A percentile compares a stretch with the other conserved stretches of the same genome.
These are phyloP conservation scores for Debaryomyces castellii DNA, from an alignment of 805 yeast species.

Conservation along the genomic window DNA sequence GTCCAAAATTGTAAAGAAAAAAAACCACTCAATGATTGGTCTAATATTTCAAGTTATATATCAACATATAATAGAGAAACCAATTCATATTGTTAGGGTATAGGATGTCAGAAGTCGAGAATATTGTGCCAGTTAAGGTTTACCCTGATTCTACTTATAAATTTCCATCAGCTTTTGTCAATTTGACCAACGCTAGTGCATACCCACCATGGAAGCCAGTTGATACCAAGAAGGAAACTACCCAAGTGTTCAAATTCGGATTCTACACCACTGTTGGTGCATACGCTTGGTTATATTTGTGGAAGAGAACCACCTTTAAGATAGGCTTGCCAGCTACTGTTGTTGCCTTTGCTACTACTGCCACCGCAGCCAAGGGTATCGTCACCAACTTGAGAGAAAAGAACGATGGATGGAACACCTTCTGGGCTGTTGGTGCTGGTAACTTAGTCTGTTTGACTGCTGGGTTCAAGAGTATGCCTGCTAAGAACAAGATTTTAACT, in stretches of 20 bases:
- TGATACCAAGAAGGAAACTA: constrained; percentile 52
- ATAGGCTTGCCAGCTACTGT: constrained; percentile 39
- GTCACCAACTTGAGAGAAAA: constrained; percentile 60
- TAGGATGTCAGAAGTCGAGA: constrained; percentile 11
- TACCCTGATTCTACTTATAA: constrained; percentile 40
- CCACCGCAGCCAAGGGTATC: constrained; percentile 48
- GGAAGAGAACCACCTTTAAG: constrained; percentile 45
- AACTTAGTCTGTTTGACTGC: constrained; percentile 47
- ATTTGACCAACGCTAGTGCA: constrained; percentile 35
- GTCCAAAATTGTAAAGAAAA: constrained; percentile 1
- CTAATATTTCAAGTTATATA: neutral
- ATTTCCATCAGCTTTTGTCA: constrained; percentile 43
- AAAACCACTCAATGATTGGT: constrained; percentile 1
- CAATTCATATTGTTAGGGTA: neutral
- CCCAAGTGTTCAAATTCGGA: constrained; percentile 46
- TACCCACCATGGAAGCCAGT: constrained; percentile 54
- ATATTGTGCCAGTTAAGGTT: constrained; percentile 2
- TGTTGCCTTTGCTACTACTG: constrained; percentile 48
- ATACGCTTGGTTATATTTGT: constrained; percentile 44
- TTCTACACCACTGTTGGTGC: constrained; percentile 50
- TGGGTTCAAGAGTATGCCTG: constrained; percentile 42
- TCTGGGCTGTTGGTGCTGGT: constrained; percentile 60
- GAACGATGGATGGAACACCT: constrained; percentile 62
- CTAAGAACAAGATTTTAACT: constrained; percentile 39
- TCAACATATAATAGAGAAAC: neutral